Conservation (phyloP, 441 rosid genomes). For the Gossypium gossypioides region DNA sequence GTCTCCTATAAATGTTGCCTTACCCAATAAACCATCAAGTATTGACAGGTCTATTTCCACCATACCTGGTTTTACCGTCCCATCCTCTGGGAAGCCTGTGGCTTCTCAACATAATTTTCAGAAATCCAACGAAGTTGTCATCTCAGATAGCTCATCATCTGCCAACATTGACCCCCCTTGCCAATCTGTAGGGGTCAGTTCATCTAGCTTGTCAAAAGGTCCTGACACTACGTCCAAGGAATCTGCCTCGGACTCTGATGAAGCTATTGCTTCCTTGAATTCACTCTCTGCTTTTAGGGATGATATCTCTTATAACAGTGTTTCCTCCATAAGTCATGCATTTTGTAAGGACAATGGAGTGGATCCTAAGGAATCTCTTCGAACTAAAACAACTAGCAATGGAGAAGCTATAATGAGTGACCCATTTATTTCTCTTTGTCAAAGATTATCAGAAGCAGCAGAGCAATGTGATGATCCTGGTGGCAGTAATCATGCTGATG, state of each 20-base stretch:
- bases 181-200: constrained; percentile 28
- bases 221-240: constrained; percentile 19
- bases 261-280: constrained; percentile 19
- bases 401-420: constrained; percentile 29
- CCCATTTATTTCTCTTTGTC: constrained; percentile 18
- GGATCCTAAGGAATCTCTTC: constrained; percentile 30
- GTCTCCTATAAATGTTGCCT: constrained; percentile 61
- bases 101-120: constrained; percentile 30
- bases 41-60: constrained; percentile 61
- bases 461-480: constrained; percentile 20
- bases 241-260: constrained; percentile 17
- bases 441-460: constrained; percentile 23
- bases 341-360: constrained; percentile 23
- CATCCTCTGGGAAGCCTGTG: constrained; percentile 31
- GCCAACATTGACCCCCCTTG: constrained; percentile 24
- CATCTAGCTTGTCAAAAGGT: constrained; percentile 28
- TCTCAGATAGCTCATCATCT: constrained; percentile 25
- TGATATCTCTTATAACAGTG: constrained; percentile 18
- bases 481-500: constrained; percentile 20
- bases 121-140: constrained; percentile 25
- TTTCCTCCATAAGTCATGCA: constrained; percentile 20
- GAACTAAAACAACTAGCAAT: constrained; percentile 17
- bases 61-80: constrained; percentile 52
- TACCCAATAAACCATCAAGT: constrained; percentile 52
- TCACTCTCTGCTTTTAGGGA: constrained; percentile 19